These are phyloP conservation scores for Ceratobasidium sp. DNA, from an alignment of 1,284 basidiomycete species.

Conservation along the genomic window DNA sequence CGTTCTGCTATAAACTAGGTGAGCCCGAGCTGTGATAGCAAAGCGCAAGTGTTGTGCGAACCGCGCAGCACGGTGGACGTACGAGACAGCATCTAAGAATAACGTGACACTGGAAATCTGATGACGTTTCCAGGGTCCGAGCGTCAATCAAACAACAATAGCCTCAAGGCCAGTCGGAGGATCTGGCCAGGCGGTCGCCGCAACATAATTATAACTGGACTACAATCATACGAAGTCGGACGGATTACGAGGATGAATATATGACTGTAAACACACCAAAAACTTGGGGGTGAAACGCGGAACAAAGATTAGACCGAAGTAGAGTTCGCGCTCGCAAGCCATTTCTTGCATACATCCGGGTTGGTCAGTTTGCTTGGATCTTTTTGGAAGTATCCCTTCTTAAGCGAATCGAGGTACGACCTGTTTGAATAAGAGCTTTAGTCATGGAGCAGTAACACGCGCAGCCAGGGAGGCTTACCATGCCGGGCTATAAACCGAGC, in stretches of 20 bases:
- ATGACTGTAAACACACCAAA: background rate
- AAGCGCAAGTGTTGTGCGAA: background rate
- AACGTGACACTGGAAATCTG: constrained; percentile 20
- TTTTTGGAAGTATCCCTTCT: constrained; percentile 71
- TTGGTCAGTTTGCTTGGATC: constrained; percentile 72
- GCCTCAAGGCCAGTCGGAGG: background rate
- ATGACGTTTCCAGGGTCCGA: constrained; percentile 7
- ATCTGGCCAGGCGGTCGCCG: too few relatives aligned
- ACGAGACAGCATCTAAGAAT: constrained; percentile 21
- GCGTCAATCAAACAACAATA: background rate
- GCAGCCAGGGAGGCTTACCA: constrained; percentile 25
- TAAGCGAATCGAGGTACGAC: constrained; percentile 77
- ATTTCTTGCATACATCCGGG: constrained; percentile 71
- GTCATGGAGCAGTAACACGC: too few relatives aligned
- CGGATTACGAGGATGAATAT: background rate
- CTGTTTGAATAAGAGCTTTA: constrained; percentile 57
- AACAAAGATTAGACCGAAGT: background rate
- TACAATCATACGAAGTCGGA: background rate
- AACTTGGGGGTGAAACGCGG: background rate
- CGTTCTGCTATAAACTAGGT: too few relatives aligned
- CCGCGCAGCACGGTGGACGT: constrained; percentile 9
- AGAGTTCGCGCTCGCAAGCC: constrained; percentile 3
- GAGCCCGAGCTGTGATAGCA: background rate
- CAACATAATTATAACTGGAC: background rate
- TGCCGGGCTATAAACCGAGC: constrained; percentile 20